Base-by-base conservation (phyloP, 2,329 filamentous ascomycete genomes). In the Elsinoe australis region DNA sequence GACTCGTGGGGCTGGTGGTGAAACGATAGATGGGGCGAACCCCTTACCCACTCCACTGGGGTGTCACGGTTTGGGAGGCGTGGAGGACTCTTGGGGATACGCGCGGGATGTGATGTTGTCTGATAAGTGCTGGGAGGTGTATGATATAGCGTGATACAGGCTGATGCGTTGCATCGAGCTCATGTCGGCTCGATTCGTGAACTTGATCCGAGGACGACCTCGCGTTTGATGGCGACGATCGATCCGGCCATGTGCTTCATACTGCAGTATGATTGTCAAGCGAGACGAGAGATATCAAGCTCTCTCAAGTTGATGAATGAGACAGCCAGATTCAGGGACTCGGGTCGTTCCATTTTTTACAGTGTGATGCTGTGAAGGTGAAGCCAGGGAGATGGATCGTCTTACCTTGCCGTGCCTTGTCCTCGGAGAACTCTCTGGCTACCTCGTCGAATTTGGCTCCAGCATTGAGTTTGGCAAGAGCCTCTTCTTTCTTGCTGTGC, bases 361-460 rank as follows among this genome's bases (percentile, higher is more conserved):
- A n/a, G n/a, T n/a, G n/a, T n/a, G n/a, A n/a, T n/a, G n/a, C n/a
- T n/a, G n/a, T n/a, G n/a, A 4, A 4, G 29, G 15, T 3, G 8
- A 36, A 15, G n/a, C n/a, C 18, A 44, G 34, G 39, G 26, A 12
- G 17, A 19, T 6, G 28, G 19, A 4, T 26, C 24, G 22, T 52
- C 65, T 44, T 22, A 66, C 64, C 82, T 64, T 78, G 73, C 52
- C 80, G 72, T 3, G 83, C 83, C 67, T 89, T 88, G 63, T 89
- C 85, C 65, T 88, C 85, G 0, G 81, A 85, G 59, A 78, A 85
- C 55, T 81, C 77, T 47, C 77, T 70, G 7, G 85, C 85, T 4
- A 88, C 83, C 39, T 84, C 80, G 56, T 87, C 83, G 59, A 88
- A 89, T 57, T 83, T 85, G 44, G 72, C 72, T 1, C 83, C 82